A percentile compares a stretch with the other conserved stretches of the same genome.
These are phyloP conservation scores for Penicillium macrosclerotiorum DNA, from an alignment of 495 filamentous ascomycete genomes.

Conservation along the genomic window DNA sequence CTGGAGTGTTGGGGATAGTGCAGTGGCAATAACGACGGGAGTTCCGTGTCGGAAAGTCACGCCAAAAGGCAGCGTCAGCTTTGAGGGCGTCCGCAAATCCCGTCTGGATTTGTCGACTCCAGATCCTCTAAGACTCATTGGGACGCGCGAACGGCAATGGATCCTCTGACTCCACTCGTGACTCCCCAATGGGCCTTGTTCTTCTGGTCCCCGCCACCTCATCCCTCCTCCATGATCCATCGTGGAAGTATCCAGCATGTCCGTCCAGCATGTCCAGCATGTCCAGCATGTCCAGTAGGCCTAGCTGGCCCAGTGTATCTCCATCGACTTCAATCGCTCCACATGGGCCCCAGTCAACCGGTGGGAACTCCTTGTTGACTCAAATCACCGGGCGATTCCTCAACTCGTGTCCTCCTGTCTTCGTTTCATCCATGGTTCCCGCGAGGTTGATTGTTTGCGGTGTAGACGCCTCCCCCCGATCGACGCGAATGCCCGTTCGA, in stretches of 20 bases:
- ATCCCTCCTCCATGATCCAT: background rate
- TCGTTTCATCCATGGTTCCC: constrained; percentile 4
- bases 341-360: no score
- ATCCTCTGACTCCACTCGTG: background rate
- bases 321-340: no score
- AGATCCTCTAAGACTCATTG: no score
- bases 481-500: no score
- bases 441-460: background rate
- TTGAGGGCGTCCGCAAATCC: background rate
- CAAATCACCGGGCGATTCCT: no score
- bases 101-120: no score
- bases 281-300: background rate
- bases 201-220: constrained; percentile 10
- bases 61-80: no score
- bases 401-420: background rate
- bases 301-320: no score
- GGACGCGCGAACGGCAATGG: no score
- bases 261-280: background rate
- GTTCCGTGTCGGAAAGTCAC: no score
- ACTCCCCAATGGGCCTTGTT: background rate
- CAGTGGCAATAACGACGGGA: no score
- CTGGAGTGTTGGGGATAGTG: background rate
- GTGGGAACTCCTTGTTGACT: no score
- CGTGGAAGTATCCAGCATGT: background rate
- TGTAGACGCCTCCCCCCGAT: background rate